Evolutionary conservation across 2,329 filamentous ascomycete species (phyloP), one percentile per base, ranked within the genome.

Genomic region (Rutstroemia sydowiana): DNA sequence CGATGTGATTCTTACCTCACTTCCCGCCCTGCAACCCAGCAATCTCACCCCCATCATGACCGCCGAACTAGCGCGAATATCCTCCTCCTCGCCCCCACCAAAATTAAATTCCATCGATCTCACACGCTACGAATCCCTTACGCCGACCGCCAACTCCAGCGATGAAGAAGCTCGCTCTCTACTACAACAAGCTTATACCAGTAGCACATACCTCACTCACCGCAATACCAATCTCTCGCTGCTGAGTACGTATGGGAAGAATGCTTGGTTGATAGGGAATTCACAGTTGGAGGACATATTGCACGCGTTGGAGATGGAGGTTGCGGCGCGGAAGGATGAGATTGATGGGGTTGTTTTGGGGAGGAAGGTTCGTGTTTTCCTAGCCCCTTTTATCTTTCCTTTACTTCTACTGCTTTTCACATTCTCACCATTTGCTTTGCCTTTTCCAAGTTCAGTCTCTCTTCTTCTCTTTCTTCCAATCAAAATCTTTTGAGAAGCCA

Each of bases 241-340:
- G 9, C 56, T 67, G 2, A 57, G 62, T 28, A 53, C 55, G 16
- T 66, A 59, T 39, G 93, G 92, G 59, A 88, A 88, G 71, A 95
- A 95, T 68, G 85, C 88, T 9, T 97, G 93, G 92, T 75, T 98
- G 51, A 78, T 95, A 8, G 81, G 81, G 5, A 98, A 98, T 69
- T 81, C 84, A 61, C 82, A 87, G 59, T 69, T 90, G 18, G 92
- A 96, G 70, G 79, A 81, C 40, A 78, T 88, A 39, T 69, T 95
- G 47, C 76, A 77, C 46, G 68, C 68, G 11, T 64, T 95, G 23
- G 92, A 97, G 74, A 74, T 75, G 41, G 89, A 95, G 62, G 74
- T 97, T 45, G 83, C 81, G 13, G 76, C 74, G 36, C 72, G 78
- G 18, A 84, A 83, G 67, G 75, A 77, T 53, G 81, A 87, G 58